Evolutionary conservation across 73 alveolate species (phyloP).

Genomic region (Strombidium stylifer): DNA sequence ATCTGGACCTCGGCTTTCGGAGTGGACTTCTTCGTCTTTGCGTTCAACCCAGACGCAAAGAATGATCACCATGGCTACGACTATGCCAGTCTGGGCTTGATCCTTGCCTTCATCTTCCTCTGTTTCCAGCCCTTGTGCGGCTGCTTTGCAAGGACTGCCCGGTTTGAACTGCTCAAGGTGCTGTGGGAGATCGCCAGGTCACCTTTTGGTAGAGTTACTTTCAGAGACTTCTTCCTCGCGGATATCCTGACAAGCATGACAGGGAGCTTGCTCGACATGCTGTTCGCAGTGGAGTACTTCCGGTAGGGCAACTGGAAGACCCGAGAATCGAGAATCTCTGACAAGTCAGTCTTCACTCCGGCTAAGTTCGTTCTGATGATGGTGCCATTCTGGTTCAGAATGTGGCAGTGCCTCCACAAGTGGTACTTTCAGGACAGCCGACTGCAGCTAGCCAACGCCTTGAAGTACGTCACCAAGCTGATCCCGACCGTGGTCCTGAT

Average conservation of each 20-base stretch:
- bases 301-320: slow-evolving; percentile 45
- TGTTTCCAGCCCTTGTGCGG: background rate
- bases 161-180: slow-evolving; percentile 8
- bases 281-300: slow-evolving; percentile 51
- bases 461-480: slow-evolving; percentile 13
- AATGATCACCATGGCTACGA: background rate
- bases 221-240: slow-evolving; percentile 72
- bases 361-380: too few species aligned
- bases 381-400: slow-evolving; percentile 40
- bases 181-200: slow-evolving; percentile 6
- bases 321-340: too few species aligned
- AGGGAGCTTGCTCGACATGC: slow-evolving; percentile 57
- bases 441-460: too few species aligned
- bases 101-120: background rate
- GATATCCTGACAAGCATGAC: slow-evolving; percentile 70
- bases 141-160: background rate
- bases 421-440: too few species aligned
- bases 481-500: slow-evolving; percentile 19
- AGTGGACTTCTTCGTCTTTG: slow-evolving; percentile 1
- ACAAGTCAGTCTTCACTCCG: background rate
- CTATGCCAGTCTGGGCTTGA: background rate
- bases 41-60: background rate
- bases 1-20: slow-evolving; percentile 3
- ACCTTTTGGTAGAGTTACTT: slow-evolving; percentile 57
- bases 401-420: slow-evolving; percentile 28